Base-by-base conservation (phyloP, 805 yeast genomes). In the Suhomyces prunicola region DNA sequence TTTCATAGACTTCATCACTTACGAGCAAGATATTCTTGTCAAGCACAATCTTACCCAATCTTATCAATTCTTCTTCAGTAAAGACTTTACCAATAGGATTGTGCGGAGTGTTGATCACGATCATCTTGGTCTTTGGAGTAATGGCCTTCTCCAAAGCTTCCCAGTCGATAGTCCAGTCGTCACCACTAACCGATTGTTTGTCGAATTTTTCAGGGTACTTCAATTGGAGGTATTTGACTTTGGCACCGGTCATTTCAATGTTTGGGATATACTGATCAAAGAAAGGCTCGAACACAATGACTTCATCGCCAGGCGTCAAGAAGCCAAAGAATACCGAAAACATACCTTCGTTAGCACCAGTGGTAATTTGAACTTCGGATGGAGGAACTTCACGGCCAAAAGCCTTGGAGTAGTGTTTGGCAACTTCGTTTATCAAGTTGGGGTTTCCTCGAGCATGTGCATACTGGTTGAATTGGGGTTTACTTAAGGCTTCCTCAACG, bases 321-420 rank as follows among this genome's bases (percentile, higher is more conserved):
- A 91, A 87, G 0, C 96, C 99, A 54, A 90, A 86, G 66, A 92
- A 85, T 3, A 87, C 84, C 1, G 97, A 73, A 50, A 90, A 78
- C 78, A 94, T 88, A 36, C 97, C 98, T 72, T 94, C 98, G 64
- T 94, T 94, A 45, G 99, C 99, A 52, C 99, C 99, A 1, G 98
- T 91, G 45, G 97, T 90, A 40, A 93, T 86, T 52, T 86, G 83
- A 42, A 94, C 77, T 64, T 90, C 88, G 41, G 79, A 73, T 17
- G 82, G 77, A 24, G 79, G 76, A 19, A 90, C 72, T 24, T 73
- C 68, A 49, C 86, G 76, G 17, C 83, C 84, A 59, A 85, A 87
- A 45, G 79, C 78, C 45, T 87, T 84, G 22, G 89, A 75, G 72
- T 93, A 94, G 24, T 88, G 81, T 29, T 80, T 78, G 23, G 90